Evolutionary conservation across 768 basidiomycete species (phyloP).

Genomic region (Leucocoprinus birnbaumii): DNA sequence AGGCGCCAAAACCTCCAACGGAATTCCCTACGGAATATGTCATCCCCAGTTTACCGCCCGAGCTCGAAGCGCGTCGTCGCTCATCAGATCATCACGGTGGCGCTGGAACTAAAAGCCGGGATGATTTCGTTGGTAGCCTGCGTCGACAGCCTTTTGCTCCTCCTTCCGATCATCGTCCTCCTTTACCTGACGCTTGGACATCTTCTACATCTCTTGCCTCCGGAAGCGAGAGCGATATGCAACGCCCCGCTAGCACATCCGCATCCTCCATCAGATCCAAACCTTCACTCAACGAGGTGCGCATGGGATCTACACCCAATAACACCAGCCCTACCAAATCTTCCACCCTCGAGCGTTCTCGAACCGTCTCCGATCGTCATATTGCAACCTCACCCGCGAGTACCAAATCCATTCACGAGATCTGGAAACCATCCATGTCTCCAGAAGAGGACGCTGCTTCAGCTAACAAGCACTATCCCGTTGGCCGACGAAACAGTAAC

Average conservation of each 20-base stretch:
- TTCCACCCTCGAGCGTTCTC: constrained; percentile 4
- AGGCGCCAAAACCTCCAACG: neutral
- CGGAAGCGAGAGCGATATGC: neutral
- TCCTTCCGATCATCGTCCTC: neutral
- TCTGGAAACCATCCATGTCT: constrained; percentile 48
- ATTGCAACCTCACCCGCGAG: constrained; percentile 28
- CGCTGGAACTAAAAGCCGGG: constrained; percentile 3
- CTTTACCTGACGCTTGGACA: constrained; percentile 1
- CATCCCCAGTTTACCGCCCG: constrained; percentile 5
- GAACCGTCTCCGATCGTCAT: constrained; percentile 33
- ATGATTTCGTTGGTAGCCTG: neutral
- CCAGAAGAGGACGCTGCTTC: constrained; percentile 39
- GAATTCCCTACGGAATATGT: constrained; percentile 1
- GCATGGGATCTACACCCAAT: neutral
- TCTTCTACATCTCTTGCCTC: neutral
- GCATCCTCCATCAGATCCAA: constrained; percentile 5
- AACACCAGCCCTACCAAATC: neutral
- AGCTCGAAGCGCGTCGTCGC: constrained; percentile 9
- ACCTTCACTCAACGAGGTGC: constrained; percentile 6
- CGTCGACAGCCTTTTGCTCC: neutral
- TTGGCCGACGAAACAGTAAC: constrained; percentile 45
- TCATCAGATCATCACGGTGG: constrained; percentile 8
- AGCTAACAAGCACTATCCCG: constrained; percentile 35
- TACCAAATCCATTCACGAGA: constrained; percentile 30
- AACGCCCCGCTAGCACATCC: constrained; percentile 5